phyloP scores from a whole-genome alignment of 139 green algal genomes.

The Coccomyxa sp. region DNA sequence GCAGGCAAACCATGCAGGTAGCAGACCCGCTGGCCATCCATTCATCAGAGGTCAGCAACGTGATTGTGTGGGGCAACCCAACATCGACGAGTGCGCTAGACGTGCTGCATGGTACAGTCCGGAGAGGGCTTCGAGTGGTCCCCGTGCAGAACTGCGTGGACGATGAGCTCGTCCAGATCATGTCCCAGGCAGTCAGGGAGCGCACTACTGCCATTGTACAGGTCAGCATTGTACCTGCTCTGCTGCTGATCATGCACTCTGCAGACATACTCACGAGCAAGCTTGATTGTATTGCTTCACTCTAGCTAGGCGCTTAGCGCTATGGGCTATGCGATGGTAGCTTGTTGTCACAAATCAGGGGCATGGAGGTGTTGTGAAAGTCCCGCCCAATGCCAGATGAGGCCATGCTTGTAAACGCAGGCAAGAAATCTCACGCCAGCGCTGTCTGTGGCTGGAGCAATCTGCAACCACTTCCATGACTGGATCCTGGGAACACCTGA shows the following conservation, averaged over 20 bases:
- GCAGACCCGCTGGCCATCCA: slow-evolving; percentile 55
- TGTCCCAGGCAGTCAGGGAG: slow-evolving; percentile 67
- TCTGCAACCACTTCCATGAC: slow-evolving; percentile 87
- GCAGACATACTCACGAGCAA: background rate
- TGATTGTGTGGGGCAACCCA: slow-evolving; percentile 98
- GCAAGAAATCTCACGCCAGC: slow-evolving; percentile 77
- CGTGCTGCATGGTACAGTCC: slow-evolving; percentile 82
- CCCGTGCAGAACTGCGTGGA: slow-evolving; percentile 74
- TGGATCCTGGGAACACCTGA: slow-evolving; percentile 82
- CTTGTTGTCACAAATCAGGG: too few relatives aligned
- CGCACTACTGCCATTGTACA: slow-evolving; percentile 90
- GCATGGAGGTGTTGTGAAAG: too few relatives aligned
- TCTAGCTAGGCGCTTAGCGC: too few relatives aligned
- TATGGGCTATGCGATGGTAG: too few relatives aligned
- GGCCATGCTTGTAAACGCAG: slow-evolving; percentile 19
- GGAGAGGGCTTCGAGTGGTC: slow-evolving; percentile 65
- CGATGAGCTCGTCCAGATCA: slow-evolving; percentile 74
- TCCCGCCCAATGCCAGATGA: background rate
- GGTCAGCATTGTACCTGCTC: slow-evolving; percentile 15
- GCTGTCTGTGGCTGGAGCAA: slow-evolving; percentile 81
- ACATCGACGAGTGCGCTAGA: slow-evolving; percentile 82
- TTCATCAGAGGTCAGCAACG: slow-evolving; percentile 78
- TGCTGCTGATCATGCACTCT: background rate
- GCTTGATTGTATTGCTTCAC: too few relatives aligned
- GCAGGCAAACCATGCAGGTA: slow-evolving; percentile 40